A percentile compares a stretch with the other conserved stretches of the same genome.
phyloP scores from a whole-genome alignment of 108 stramenopile genomes.

The Stephanodiscus triporus region DNA sequence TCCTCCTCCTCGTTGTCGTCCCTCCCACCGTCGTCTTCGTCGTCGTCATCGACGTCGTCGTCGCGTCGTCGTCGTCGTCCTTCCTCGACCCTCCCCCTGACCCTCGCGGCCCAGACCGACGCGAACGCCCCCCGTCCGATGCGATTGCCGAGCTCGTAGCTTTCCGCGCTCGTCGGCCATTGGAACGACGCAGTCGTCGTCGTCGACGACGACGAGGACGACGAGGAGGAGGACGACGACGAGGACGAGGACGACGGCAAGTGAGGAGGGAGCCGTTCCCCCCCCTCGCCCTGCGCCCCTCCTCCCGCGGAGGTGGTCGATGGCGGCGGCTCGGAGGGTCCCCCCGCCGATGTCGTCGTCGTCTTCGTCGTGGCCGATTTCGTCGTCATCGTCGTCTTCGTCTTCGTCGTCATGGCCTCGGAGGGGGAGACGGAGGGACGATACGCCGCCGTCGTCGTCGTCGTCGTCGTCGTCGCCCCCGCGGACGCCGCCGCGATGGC shows the following conservation, averaged over 20 bases:
- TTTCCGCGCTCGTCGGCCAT: constrained; percentile 70
- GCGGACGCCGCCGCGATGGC: neutral
- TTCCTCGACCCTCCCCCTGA: constrained; percentile 24
- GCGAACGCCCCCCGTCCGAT: constrained; percentile 97
- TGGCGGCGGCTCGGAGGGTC: neutral
- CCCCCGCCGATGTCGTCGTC: constrained; percentile 11
- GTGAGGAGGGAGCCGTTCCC: constrained; percentile 1
- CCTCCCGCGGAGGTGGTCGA: neutral
- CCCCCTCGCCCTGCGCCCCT: no score
- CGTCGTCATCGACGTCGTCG: neutral
- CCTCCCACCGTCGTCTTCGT: neutral
- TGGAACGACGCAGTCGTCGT: constrained; percentile 19
- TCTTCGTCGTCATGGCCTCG: neutral
- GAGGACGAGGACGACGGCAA: neutral
- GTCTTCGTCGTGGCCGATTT: neutral
- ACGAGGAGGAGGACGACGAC: neutral
- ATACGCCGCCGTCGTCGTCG: constrained; percentile 9
- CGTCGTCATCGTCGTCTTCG: neutral
- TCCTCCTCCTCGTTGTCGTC: constrained; percentile 11
- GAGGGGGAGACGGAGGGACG: neutral
- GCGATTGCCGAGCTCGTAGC: constrained; percentile 66
- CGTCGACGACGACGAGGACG: neutral
- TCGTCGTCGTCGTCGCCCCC: neutral
- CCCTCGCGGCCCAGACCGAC: constrained; percentile 84
- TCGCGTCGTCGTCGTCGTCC: neutral